Evolutionary conservation across 2,329 filamentous ascomycete genomes (phyloP).

Genomic region (Triangularia verruculosa): DNA sequence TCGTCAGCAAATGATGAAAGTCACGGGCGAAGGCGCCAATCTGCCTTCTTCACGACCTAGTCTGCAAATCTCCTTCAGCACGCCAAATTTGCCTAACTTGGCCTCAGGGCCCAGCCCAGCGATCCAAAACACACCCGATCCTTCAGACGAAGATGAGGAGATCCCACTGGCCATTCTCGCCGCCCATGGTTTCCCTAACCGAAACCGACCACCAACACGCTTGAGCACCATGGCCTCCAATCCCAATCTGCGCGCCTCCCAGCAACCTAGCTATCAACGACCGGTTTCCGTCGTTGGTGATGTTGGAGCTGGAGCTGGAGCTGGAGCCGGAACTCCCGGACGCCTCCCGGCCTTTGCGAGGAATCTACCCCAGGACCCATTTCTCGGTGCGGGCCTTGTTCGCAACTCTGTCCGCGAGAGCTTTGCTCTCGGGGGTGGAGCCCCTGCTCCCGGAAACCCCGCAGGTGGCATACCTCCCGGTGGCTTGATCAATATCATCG

Average conservation of each 20-base stretch:
- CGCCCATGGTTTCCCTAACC: conserved; percentile 83
- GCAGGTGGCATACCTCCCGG: conserved; percentile 58
- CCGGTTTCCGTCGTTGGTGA: conserved; percentile 59
- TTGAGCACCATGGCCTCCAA: conserved; percentile 65
- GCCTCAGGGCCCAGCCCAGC: conserved; percentile 33
- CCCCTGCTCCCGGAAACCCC: conserved; percentile 36
- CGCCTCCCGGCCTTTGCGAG: conserved; percentile 78
- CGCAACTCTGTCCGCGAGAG: conserved; percentile 72
- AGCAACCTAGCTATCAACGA: conserved; percentile 46
- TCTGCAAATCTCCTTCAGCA: conserved; percentile 58
- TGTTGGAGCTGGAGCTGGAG: conserved; percentile 31
- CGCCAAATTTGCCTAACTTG: conserved; percentile 53
- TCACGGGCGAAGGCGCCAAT: conserved; percentile 69
- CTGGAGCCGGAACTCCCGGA: conserved; percentile 30
- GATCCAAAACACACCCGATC: conserved; percentile 43
- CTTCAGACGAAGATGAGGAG: conserved; percentile 79
- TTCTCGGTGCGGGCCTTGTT: conserved; percentile 74
- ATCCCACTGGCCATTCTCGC: conserved; percentile 82
- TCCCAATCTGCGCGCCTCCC: conserved; percentile 62
- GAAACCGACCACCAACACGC: conserved; percentile 69
- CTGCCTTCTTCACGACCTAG: conserved; percentile 49
- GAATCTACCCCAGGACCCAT: conserved; percentile 79
- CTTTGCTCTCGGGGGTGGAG: conserved; percentile 63
- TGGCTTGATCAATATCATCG: conserved; percentile 84
- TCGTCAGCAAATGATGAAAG: conserved; percentile 94